phyloP scores from a whole-genome alignment of 139 green algal species.

The Micractinium sp. region DNA sequence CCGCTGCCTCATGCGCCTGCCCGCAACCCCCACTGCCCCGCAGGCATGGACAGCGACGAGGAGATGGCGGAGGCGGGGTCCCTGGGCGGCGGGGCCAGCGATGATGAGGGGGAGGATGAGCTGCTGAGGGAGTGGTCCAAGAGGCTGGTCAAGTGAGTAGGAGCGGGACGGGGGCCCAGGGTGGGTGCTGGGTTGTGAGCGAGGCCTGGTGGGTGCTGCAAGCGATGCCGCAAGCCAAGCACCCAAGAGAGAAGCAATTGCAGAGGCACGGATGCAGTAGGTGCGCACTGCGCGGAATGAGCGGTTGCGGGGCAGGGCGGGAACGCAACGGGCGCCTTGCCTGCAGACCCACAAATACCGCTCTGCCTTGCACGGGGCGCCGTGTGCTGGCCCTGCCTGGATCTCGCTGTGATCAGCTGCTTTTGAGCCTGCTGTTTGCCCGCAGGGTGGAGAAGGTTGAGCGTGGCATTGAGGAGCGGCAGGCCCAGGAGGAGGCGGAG shows the following conservation, averaged over 20 bases:
- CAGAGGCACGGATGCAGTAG: no score
- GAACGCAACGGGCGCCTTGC: neutral
- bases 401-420: no score
- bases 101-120: conserved; percentile 27
- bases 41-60: conserved; percentile 11
- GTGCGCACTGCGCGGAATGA: no score
- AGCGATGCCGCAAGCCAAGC: no score
- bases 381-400: neutral
- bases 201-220: neutral
- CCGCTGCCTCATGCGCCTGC: neutral
- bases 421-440: neutral
- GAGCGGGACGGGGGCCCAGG: no score
- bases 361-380: neutral
- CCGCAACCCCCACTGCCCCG: neutral
- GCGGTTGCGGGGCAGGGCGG: neutral
- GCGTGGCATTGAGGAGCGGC: neutral
- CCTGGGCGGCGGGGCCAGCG: neutral
- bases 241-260: no score
- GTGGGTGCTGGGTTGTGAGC: neutral
- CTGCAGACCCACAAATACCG: neutral
- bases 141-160: conserved; percentile 13
- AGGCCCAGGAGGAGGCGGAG: neutral
- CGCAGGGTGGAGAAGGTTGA: conserved; percentile 35
- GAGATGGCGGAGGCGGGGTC: conserved; percentile 14
- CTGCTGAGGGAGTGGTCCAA: conserved; percentile 37